Evolutionary conservation across 2,329 filamentous ascomycete species (phyloP), one percentile per base, ranked within the genome.

Genomic region (Nakataea oryzae): DNA sequence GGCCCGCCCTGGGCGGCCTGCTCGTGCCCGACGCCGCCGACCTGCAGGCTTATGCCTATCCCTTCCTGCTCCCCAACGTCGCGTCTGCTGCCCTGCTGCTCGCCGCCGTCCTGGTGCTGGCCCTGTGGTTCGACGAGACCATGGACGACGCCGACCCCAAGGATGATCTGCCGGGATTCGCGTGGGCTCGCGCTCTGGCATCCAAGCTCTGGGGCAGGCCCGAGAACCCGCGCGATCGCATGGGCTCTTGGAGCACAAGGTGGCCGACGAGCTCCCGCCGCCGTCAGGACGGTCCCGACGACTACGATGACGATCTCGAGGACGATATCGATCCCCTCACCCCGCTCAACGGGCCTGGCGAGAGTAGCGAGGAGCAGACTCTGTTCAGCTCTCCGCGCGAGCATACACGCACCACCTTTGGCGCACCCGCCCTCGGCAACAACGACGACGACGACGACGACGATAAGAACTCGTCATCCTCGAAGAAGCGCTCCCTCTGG

Each of bases 51-150:
- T 50, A 26, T 21, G 26, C 2, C n/a, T 93, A 91, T 71, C 95
- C 95, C 0, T 99, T 96, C 69, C 79, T 97, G 4, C 81, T 85
- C 0, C 93, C 95, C 0, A 99, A 97, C 67, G 71, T 97, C 0
- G 78, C 95, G 27, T 87, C 88, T 0, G 90, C 92, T 0, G 80
- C 75, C 0, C 80, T 97, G 24, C 79, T 99, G 24, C 73, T 86
- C 0, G 66, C 90, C 0, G 90, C 93, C 67, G 83, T 96, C 1
- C 69, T 91, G 0, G 75, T 96, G 14, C 84, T 92, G 13, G 82
- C 82, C n/a, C 73, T 96, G 24, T 95, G 91, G 76, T 84, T 97
- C 47, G 88, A 96, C 64, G 95, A 99, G 76, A 96, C 90, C 17
- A 75, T 93, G 30, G 87, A 93, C n/a, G 68, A 70, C 1, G 63